phyloP scores from a whole-genome alignment of 192 early-diverging fungal genomes.

The Linnemannia exigua region DNA sequence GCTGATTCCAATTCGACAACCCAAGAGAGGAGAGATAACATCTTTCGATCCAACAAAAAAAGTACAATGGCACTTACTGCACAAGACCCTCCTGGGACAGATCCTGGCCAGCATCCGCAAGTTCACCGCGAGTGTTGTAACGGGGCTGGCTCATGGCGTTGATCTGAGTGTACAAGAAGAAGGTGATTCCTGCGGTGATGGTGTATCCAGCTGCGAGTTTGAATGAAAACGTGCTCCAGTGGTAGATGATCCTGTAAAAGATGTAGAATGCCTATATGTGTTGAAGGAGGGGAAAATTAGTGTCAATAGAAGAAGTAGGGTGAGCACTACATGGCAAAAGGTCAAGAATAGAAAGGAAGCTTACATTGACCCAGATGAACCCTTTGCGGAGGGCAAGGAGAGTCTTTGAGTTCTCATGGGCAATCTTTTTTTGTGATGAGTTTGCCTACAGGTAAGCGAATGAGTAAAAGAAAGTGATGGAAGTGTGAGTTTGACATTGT shows the following conservation, averaged over 20 bases:
- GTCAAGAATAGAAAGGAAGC: background rate
- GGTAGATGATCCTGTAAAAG: conserved; percentile 66
- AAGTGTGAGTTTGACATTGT: background rate
- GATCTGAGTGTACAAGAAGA: conserved; percentile 66
- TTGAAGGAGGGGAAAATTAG: background rate
- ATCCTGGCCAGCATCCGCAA: conserved; percentile 64
- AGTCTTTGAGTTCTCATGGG: conserved; percentile 66
- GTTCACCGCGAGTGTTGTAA: conserved; percentile 57
- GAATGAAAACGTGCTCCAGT: conserved; percentile 65
- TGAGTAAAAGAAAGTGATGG: background rate
- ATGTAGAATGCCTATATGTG: conserved; percentile 62
- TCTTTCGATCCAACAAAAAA: background rate
- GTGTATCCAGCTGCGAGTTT: conserved; percentile 58
- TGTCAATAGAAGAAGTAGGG: background rate
- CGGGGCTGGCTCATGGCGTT: conserved; percentile 59
- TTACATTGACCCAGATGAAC: conserved; percentile 67
- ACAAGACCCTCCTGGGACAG: conserved; percentile 66
- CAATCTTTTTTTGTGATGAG: conserved; percentile 74
- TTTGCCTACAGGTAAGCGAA: conserved; percentile 66
- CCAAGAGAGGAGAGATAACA: background rate
- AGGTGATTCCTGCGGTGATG: conserved; percentile 60
- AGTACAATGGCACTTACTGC: conserved; percentile 55
- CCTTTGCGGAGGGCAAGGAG: conserved; percentile 65
- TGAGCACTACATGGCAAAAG: background rate
- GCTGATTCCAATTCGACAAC: background rate